Conservation (phyloP, 805 yeast species). For the Candida michaelii region DNA sequence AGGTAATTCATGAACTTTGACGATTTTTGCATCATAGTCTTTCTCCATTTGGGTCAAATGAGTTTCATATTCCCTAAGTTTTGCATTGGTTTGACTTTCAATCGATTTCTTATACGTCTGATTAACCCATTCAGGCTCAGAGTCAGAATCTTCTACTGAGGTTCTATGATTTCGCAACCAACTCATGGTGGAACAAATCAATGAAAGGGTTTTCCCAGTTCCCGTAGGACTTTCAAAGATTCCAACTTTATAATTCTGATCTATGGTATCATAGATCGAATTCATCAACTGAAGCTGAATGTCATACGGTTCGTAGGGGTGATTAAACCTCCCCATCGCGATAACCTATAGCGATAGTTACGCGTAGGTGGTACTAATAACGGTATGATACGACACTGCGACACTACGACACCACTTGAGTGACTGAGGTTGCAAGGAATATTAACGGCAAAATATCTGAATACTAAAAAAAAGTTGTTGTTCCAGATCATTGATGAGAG, state of each 20-base stretch:
- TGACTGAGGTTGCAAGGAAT: no score
- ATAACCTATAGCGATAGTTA: no score
- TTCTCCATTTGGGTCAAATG: slow-evolving; percentile 36
- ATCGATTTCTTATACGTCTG: slow-evolving; percentile 35
- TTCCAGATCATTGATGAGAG: no score
- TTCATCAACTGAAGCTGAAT: slow-evolving; percentile 79
- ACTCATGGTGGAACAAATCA: slow-evolving; percentile 80
- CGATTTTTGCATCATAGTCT: slow-evolving; percentile 19
- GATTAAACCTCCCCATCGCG: slow-evolving; percentile 26
- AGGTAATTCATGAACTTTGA: slow-evolving; percentile 16
- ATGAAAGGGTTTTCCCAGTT: slow-evolving; percentile 85
- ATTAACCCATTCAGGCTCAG: slow-evolving; percentile 72
- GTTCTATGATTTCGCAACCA: slow-evolving; percentile 64
- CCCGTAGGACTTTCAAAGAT: slow-evolving; percentile 94
- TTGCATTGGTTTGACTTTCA: slow-evolving; percentile 23
- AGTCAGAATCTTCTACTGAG: slow-evolving; percentile 33
- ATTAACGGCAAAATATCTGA: no score
- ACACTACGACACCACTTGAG: no score
- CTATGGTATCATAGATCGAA: slow-evolving; percentile 64
- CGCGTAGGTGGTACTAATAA: no score
- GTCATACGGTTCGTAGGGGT: slow-evolving; percentile 79
- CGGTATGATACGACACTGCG: no score
- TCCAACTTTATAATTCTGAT: slow-evolving; percentile 60
- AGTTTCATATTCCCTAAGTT: slow-evolving; percentile 39
- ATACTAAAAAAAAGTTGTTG: no score